phyloP scores from a whole-genome alignment of 83 land plant species.

The Thuja plicata region DNA sequence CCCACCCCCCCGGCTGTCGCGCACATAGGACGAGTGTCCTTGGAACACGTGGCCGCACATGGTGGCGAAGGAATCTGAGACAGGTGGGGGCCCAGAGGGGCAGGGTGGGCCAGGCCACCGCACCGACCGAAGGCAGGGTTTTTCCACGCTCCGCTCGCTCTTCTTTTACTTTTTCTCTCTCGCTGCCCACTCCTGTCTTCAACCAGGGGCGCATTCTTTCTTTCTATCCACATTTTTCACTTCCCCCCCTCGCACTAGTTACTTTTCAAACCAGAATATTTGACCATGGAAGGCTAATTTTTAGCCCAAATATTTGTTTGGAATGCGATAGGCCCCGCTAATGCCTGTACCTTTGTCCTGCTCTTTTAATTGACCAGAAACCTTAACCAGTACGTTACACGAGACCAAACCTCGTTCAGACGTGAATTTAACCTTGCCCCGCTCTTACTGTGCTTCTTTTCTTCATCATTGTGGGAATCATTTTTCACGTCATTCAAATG shows the following conservation, averaged over 20 bases:
- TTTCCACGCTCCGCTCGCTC: neutral
- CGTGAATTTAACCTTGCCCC: neutral
- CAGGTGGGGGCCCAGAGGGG: neutral
- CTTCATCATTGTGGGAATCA: neutral
- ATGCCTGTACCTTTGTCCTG: neutral
- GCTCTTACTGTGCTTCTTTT: neutral
- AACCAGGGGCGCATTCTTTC: neutral
- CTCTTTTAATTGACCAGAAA: too few relatives aligned
- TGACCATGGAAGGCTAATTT: neutral
- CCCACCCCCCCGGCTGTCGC: constrained; percentile 1
- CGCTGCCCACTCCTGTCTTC: neutral
- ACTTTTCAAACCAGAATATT: constrained; percentile 1
- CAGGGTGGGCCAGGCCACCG: neutral
- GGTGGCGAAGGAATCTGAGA: constrained; percentile 3
- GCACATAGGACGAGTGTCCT: neutral
- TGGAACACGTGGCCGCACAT: neutral
- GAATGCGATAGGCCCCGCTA: neutral
- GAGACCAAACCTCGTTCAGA: neutral
- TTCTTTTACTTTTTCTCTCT: neutral
- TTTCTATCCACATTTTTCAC: neutral
- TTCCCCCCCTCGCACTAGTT: neutral
- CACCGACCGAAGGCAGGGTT: neutral
- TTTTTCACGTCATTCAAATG: neutral
- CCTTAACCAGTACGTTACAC: neutral
- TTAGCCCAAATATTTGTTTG: neutral